Percentiles rank a stretch among this genome's conserved stretches.
Evolutionary conservation across 768 basidiomycete genomes (phyloP).

Genomic region (Russula olivacea): DNA sequence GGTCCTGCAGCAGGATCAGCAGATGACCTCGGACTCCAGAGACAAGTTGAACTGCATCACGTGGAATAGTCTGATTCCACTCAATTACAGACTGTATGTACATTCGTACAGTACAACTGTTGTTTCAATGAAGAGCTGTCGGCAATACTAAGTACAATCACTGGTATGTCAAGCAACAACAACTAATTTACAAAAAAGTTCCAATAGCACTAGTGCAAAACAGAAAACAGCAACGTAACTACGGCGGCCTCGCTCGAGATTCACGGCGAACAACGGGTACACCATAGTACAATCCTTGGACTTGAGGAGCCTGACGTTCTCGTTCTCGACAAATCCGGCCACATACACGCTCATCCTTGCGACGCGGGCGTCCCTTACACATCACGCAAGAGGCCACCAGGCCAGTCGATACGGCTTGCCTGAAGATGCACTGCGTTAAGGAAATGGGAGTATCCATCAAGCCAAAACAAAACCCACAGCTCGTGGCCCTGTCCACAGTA

Average conservation of each 20-base stretch:
- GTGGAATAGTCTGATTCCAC: too few relatives aligned
- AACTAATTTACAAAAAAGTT: not conserved
- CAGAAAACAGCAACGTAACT: not conserved
- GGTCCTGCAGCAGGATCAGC: too few relatives aligned
- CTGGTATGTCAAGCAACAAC: not conserved
- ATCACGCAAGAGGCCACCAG: constrained; percentile 9
- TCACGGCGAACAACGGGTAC: constrained; percentile 2
- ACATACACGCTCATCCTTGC: constrained; percentile 9
- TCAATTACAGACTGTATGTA: too few relatives aligned
- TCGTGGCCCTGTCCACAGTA: constrained; percentile 18
- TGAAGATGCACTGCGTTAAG: not conserved
- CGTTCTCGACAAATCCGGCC: constrained; percentile 3
- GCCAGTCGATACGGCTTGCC: constrained; percentile 12
- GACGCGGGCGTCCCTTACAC: constrained; percentile 13
- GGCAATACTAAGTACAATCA: not conserved
- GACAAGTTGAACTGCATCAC: too few relatives aligned
- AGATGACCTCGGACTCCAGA: too few relatives aligned
- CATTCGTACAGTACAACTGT: not conserved
- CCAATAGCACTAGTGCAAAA: not conserved
- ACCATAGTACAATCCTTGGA: constrained; percentile 5
- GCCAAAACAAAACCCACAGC: constrained; percentile 7
- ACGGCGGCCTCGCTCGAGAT: not conserved
- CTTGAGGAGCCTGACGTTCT: not conserved
- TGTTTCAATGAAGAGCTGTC: not conserved
- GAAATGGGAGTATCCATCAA: too few relatives aligned